phyloP scores from a whole-genome alignment of 306 rosid genomes.

The apple (Malus domestica) region ASM211411v1 NC_041790.1:11366001-11366500 shows the following conservation, averaged over 20 bases:
- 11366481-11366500: neutral
- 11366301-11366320: neutral
- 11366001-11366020: too few relatives aligned
- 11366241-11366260: too few relatives aligned
- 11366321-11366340: neutral
- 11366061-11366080: neutral
- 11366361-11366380: conserved; percentile 12
- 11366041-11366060: neutral
- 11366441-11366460: neutral
- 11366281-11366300: too few relatives aligned
- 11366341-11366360: neutral
- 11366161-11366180: too few relatives aligned
- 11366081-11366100: neutral
- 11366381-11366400: neutral
- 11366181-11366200: neutral
- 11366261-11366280: too few relatives aligned
- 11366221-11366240: too few relatives aligned
- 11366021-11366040: neutral
- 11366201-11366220: neutral
- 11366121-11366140: neutral
- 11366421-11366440: conserved; percentile 3
- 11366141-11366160: neutral
- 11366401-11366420: neutral
- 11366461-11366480: neutral
- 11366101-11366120: neutral